Percentiles rank a stretch among this genome's conserved stretches.
phyloP scores from a whole-genome alignment of 331 rosid genomes.

The Cydonia oblonga region DNA sequence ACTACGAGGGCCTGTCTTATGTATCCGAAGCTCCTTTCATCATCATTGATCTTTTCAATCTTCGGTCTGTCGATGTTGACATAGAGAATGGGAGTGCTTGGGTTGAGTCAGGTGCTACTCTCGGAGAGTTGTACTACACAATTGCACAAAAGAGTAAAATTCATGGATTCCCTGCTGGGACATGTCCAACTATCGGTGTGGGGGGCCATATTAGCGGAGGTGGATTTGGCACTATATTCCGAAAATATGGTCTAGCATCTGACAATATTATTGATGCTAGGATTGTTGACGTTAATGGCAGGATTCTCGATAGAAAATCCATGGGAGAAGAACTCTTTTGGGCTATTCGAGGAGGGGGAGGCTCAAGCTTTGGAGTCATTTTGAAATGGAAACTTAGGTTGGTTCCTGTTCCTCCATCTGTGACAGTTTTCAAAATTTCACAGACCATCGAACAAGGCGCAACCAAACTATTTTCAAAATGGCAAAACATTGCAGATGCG shows the following conservation, averaged over 20 bases:
- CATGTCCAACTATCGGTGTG: constrained; percentile 21
- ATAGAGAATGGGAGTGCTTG: constrained; percentile 2
- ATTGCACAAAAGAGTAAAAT: constrained; percentile 17
- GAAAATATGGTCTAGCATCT: constrained; percentile 24
- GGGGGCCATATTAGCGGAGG: constrained; percentile 23
- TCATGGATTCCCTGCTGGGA: constrained; percentile 30
- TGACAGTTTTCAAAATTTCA: background rate
- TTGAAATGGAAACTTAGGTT: constrained; percentile 22
- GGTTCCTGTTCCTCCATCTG: constrained; percentile 17
- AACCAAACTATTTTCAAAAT: constrained; percentile 11
- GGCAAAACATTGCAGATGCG: constrained; percentile 17
- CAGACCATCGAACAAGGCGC: constrained; percentile 14
- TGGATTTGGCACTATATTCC: constrained; percentile 8
- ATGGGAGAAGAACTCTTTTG: constrained; percentile 35
- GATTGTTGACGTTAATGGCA: constrained; percentile 14
- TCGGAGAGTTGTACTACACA: constrained; percentile 25
- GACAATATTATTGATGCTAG: constrained; percentile 22
- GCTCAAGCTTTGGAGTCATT: constrained; percentile 22
- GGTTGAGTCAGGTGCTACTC: constrained; percentile 21
- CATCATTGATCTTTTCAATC: constrained; percentile 18
- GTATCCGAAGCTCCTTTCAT: constrained; percentile 12
- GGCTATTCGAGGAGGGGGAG: constrained; percentile 35
- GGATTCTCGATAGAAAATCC: constrained; percentile 11
- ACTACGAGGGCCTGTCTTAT: constrained; percentile 18
- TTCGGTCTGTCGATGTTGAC: constrained; percentile 7